Base-by-base conservation (phyloP, 345 rosid species). In the Corchorus olitorius region DNA sequence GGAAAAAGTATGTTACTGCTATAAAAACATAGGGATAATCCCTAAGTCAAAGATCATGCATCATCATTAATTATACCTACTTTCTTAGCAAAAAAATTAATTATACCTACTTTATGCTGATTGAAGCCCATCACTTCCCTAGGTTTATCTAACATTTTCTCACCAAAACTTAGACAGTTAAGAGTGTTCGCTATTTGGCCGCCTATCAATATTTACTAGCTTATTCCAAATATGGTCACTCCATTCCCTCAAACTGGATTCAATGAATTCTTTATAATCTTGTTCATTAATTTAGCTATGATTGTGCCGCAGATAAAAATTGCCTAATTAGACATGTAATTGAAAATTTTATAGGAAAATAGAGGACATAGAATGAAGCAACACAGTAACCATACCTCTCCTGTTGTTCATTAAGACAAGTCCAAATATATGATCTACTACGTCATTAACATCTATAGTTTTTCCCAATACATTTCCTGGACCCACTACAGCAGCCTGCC, bases 401-500 rank as follows among this genome's bases (percentile, higher is more conserved):
- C 98, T 92, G 78, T 94, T 97, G 85, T 94, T 94, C 97, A 94
- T 88, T 76, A 94, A 81, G 50, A 94, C 87, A 46, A 94, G 82
- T 37, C 98, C 98, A 86, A 94, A 94, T 48, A 92, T 89, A 82
- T 94, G 98, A 81, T 92, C 89, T 3, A 86, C 89, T n/a, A 97
- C 98, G 59, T 87, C 88, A 77, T 92, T 89, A 15, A 96, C 93
- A 68, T 92, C 92, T 41, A 96, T 79, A 35, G 97, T 85, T 72
- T 90, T 89, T 45, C 99, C 99, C 71, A 92, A 81, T 80, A 92
- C 93, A 84, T 96, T 96, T 72, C 99, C 98, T 75, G 97, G 94
- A 77, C 98, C 99, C 79, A 92, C 97, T 68, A 96, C 83, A 73
- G 98, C 92, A 80, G 97, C 99, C 99, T 96, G 90, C 20, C 68